These are phyloP conservation scores for Kodamaea anthophila DNA, from an alignment of 1,139 yeast genomes.

Conservation along the genomic window DNA sequence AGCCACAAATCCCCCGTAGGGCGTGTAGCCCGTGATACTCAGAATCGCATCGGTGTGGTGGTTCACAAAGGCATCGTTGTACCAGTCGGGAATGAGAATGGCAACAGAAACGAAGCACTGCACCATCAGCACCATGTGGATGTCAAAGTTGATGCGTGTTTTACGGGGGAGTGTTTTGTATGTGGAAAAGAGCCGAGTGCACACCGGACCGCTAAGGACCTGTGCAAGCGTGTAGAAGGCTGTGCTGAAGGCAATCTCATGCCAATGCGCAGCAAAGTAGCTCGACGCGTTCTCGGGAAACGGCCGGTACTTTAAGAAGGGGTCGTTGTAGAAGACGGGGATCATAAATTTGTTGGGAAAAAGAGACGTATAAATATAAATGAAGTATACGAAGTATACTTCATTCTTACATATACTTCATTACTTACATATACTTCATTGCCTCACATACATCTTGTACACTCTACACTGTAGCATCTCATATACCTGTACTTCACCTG, in stretches of 20 bases:
- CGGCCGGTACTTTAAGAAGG: conserved; percentile 41
- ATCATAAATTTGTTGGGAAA: conserved; percentile 5
- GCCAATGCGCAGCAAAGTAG: conserved; percentile 44
- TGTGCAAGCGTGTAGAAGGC: conserved; percentile 36
- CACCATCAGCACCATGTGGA: conserved; percentile 83
- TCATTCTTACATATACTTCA: no score
- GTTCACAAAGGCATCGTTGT: conserved; percentile 40
- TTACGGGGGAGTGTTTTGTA: conserved; percentile 45
- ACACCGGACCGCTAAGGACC: conserved; percentile 33
- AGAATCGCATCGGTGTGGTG: conserved; percentile 35
- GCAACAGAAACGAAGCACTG: conserved; percentile 61
- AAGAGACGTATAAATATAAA: no score
- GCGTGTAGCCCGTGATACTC: conserved; percentile 60
- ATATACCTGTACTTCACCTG: no score
- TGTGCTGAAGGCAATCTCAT: conserved; percentile 39
- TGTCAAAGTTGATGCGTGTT: conserved; percentile 67
- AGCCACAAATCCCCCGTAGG: conserved; percentile 67
- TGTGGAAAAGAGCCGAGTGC: conserved; percentile 26
- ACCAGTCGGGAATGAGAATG: conserved; percentile 54
- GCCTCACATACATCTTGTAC: no score
- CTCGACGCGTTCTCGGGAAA: conserved; percentile 31
- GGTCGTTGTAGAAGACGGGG: conserved; percentile 35
- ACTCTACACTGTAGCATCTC: no score
- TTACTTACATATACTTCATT: no score
- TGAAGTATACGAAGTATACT: no score